Conservation (phyloP, 208 protist genomes). For the Leishmania major region DNA sequence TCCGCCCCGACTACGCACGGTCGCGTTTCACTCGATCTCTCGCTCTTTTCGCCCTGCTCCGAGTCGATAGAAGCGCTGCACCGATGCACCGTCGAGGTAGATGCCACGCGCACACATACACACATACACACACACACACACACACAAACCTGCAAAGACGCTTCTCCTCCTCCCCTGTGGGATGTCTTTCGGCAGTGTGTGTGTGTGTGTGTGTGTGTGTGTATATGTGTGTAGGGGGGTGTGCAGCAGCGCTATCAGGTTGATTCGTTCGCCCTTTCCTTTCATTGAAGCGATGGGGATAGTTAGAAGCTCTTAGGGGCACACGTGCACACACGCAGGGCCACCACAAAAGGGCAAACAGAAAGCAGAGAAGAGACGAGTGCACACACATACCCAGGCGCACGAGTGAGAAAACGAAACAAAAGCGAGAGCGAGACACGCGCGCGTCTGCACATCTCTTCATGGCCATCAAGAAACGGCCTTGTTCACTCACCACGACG, state of each 20-base stretch:
- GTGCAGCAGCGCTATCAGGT: neutral
- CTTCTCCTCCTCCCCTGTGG: neutral
- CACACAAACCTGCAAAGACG: neutral
- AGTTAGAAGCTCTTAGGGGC: neutral
- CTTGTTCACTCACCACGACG: neutral
- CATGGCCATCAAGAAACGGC: neutral
- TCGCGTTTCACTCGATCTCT: neutral
- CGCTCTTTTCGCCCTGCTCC: neutral
- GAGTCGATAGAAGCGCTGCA: neutral
- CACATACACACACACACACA: neutral
- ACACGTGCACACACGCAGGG: neutral
- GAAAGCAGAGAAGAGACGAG: neutral
- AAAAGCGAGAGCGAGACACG: neutral
- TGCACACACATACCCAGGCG: too few species aligned
- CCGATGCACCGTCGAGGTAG: neutral
- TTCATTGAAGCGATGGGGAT: neutral
- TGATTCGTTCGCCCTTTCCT: neutral
- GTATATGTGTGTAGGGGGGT: neutral
- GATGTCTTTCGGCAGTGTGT: neutral
- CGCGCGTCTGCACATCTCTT: neutral
- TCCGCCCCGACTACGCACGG: neutral
- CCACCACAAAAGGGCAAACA: neutral
- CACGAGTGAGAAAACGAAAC: neutral
- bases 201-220: neutral
- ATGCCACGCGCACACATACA: neutral